phyloP scores from a whole-genome alignment of 2,329 filamentous ascomycete genomes.

The Parascedosporium putredinis region DNA sequence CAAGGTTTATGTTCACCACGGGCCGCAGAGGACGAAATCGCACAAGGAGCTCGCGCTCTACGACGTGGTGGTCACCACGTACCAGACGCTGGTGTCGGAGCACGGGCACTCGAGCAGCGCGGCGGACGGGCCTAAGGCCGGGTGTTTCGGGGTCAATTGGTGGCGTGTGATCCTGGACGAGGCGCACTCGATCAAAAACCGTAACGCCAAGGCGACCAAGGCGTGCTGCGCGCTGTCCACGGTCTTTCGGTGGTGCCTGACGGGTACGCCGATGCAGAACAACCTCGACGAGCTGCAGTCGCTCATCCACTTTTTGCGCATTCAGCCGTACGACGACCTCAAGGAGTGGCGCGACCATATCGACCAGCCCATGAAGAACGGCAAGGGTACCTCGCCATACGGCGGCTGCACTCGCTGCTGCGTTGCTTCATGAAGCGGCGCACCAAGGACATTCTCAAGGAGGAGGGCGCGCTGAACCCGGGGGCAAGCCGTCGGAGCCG shows the following conservation, averaged over 20 bases:
- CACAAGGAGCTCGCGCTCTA: slow-evolving; percentile 68
- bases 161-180: slow-evolving; percentile 93
- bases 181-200: slow-evolving; percentile 97
- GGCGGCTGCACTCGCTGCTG: slow-evolving; percentile 71
- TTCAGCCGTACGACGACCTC: slow-evolving; percentile 82
- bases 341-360: slow-evolving; percentile 87
- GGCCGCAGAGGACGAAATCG: slow-evolving; percentile 71
- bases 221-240: slow-evolving; percentile 77
- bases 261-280: slow-evolving; percentile 96
- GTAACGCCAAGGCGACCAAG: slow-evolving; percentile 89
- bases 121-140: slow-evolving; percentile 55
- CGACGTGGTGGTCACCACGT: slow-evolving; percentile 95
- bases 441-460: slow-evolving; percentile 91
- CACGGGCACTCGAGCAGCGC: slow-evolving; percentile 58
- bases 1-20: slow-evolving; percentile 83
- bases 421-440: slow-evolving; percentile 97
- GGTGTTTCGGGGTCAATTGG: slow-evolving; percentile 88
- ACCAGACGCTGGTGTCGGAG: slow-evolving; percentile 89
- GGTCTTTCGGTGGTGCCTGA: slow-evolving; percentile 91
- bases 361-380: slow-evolving; percentile 78
- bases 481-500: slow-evolving; percentile 50
- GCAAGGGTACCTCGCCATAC: slow-evolving; percentile 84
- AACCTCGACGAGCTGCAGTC: slow-evolving; percentile 95
- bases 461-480: slow-evolving; percentile 69
- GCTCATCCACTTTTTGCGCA: slow-evolving; percentile 81